These are phyloP conservation scores for Gossypium laxum DNA, from an alignment of 441 rosid species.

Conservation along the genomic window DNA sequence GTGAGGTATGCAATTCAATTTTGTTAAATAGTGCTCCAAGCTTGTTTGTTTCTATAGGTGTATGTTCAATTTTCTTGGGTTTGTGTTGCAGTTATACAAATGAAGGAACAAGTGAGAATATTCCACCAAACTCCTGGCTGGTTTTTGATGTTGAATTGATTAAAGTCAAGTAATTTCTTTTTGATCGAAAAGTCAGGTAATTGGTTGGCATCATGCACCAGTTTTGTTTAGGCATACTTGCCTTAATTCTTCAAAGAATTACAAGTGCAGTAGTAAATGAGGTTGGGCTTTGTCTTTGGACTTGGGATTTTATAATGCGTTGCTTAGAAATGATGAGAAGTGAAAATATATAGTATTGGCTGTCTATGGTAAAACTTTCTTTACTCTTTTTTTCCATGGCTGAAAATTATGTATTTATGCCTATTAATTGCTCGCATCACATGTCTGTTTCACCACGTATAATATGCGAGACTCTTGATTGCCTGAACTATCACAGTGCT, in stretches of 20 bases:
- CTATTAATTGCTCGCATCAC: no score
- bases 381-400: not conserved
- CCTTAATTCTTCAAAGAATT: not conserved
- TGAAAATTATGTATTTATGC: no score
- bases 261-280: not conserved
- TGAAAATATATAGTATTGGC: not conserved
- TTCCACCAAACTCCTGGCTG: slow-evolving; percentile 39
- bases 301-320: not conserved
- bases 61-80: not conserved
- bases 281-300: not conserved
- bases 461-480: no score
- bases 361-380: not conserved
- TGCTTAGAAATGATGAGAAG: not conserved
- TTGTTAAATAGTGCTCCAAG: not conserved
- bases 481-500: no score
- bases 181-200: slow-evolving; percentile 20
- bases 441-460: no score
- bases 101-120: slow-evolving; percentile 18
- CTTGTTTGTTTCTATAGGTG: not conserved
- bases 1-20: slow-evolving; percentile 30
- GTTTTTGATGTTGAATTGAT: slow-evolving; percentile 41
- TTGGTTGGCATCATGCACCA: not conserved
- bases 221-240: not conserved
- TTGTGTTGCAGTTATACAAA: slow-evolving; percentile 20
- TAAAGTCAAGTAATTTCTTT: slow-evolving; percentile 21